These are phyloP conservation scores for Crithidia acanthocephali DNA, from an alignment of 208 protist species.

Conservation along the genomic window DNA sequence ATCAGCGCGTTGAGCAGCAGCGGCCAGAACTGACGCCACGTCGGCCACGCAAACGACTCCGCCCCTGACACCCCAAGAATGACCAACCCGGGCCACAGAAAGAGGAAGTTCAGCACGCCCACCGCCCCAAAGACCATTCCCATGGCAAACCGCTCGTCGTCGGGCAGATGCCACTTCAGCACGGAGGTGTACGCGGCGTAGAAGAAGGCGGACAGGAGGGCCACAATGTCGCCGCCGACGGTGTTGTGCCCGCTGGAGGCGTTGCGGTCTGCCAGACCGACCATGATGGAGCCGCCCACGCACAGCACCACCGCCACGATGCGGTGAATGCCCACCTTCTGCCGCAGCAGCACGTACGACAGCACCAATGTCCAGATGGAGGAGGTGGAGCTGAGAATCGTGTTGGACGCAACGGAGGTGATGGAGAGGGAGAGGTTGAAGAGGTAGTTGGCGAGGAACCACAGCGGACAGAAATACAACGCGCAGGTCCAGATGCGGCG, in stretches of 20 bases:
- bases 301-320: slow-evolving; percentile 67
- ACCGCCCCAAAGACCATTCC: slow-evolving; percentile 90
- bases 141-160: slow-evolving; percentile 88
- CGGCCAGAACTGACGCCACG: slow-evolving; percentile 61
- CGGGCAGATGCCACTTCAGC: slow-evolving; percentile 76
- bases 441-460: slow-evolving; percentile 92
- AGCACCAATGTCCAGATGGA: slow-evolving; percentile 88
- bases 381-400: slow-evolving; percentile 86
- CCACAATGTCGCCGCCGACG: slow-evolving; percentile 67
- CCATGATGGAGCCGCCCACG: slow-evolving; percentile 68
- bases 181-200: slow-evolving; percentile 91
- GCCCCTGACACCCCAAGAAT: slow-evolving; percentile 53
- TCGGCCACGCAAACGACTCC: slow-evolving; percentile 79
- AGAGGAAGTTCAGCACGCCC: slow-evolving; percentile 74
- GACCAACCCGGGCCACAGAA: slow-evolving; percentile 78
- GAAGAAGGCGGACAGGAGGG: slow-evolving; percentile 85
- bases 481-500: slow-evolving; percentile 75
- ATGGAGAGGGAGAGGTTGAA: slow-evolving; percentile 91
- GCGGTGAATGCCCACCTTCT: slow-evolving; percentile 53
- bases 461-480: slow-evolving; percentile 84
- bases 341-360: slow-evolving; percentile 70
- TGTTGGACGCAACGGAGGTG: slow-evolving; percentile 91
- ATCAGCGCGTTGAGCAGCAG: slow-evolving; percentile 84
- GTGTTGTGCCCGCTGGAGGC: slow-evolving; percentile 32
- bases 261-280: slow-evolving; percentile 65